These are phyloP conservation scores for Pycnococcus provasolii DNA, from an alignment of 139 green algal species.

Conservation along the genomic window DNA sequence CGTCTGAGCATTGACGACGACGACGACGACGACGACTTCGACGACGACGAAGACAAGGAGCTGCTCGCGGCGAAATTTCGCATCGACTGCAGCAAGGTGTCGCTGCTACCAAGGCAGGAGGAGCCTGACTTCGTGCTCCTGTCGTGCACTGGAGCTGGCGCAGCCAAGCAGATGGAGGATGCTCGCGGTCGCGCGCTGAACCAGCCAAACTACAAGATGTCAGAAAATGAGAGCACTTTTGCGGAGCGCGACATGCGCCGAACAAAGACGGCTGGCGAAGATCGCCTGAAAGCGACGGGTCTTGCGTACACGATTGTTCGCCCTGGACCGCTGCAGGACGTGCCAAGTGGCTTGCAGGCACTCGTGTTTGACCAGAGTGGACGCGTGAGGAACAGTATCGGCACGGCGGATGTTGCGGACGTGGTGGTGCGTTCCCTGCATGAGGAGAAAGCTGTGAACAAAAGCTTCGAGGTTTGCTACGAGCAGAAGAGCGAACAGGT, in stretches of 20 bases:
- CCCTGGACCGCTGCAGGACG: slow-evolving; percentile 53
- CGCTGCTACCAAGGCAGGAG: slow-evolving; percentile 35
- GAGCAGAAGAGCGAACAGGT: slow-evolving; percentile 52
- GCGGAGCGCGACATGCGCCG: background rate
- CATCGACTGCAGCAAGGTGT: background rate
- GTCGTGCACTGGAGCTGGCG: slow-evolving; percentile 52
- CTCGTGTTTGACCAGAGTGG: slow-evolving; percentile 92
- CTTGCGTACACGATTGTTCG: slow-evolving; percentile 91
- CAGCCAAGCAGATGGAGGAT: slow-evolving; percentile 28
- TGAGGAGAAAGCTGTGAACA: slow-evolving; percentile 69
- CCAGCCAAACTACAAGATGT: background rate
- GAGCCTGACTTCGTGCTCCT: slow-evolving; percentile 90
- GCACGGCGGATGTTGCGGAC: slow-evolving; percentile 90
- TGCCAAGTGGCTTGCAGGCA: slow-evolving; percentile 87
- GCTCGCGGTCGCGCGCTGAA: slow-evolving; percentile 1
- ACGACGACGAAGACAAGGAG: slow-evolving; percentile 4
- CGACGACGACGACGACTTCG: background rate
- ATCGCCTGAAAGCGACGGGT: slow-evolving; percentile 61
- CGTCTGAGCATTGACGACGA: too few relatives aligned
- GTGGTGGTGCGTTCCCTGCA: slow-evolving; percentile 70
- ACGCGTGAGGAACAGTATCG: slow-evolving; percentile 62
- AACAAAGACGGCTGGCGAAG: slow-evolving; percentile 70
- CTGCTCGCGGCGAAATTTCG: slow-evolving; percentile 25
- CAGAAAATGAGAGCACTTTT: slow-evolving; percentile 2
- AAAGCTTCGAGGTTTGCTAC: slow-evolving; percentile 93